These are phyloP conservation scores for Talaromyces albobiverticillius DNA, from an alignment of 2,329 filamentous ascomycete genomes.

Conservation along the genomic window DNA sequence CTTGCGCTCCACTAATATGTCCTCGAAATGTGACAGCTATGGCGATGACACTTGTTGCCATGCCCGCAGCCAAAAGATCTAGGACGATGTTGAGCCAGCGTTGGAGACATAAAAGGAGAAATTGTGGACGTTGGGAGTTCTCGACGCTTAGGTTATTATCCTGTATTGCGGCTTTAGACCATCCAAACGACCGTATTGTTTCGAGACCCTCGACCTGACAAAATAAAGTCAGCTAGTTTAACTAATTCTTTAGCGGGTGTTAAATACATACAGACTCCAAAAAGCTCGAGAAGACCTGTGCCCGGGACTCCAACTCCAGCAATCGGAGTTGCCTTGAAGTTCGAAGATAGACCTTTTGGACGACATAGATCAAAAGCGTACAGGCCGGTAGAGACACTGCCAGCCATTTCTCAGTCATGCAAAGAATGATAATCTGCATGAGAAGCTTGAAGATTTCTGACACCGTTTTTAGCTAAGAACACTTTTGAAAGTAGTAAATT, in stretches of 20 bases:
- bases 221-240: no score
- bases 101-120: conserved; percentile 57
- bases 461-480: not conserved
- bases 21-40: conserved; percentile 46
- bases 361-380: conserved; percentile 40
- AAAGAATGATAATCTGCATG: conserved; percentile 7
- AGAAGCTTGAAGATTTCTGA: conserved; percentile 11
- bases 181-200: conserved; percentile 57
- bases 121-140: conserved; percentile 55
- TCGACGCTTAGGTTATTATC: conserved; percentile 51
- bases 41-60: conserved; percentile 49
- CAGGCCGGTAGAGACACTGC: conserved; percentile 4
- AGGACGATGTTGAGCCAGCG: conserved; percentile 56
- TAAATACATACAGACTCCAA: conserved; percentile 50
- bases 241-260: no score
- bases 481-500: not conserved
- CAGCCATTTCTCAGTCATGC: not conserved
- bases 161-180: conserved; percentile 31
- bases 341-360: conserved; percentile 58
- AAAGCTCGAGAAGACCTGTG: conserved; percentile 57
- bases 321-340: conserved; percentile 61
- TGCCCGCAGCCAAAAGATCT: conserved; percentile 47
- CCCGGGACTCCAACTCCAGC: conserved; percentile 60
- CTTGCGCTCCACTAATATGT: conserved; percentile 45
- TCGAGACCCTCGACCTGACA: conserved; percentile 40